These are phyloP conservation scores for Sporobolomyces roseus DNA, from an alignment of 768 basidiomycete genomes.

Conservation along the genomic window DNA sequence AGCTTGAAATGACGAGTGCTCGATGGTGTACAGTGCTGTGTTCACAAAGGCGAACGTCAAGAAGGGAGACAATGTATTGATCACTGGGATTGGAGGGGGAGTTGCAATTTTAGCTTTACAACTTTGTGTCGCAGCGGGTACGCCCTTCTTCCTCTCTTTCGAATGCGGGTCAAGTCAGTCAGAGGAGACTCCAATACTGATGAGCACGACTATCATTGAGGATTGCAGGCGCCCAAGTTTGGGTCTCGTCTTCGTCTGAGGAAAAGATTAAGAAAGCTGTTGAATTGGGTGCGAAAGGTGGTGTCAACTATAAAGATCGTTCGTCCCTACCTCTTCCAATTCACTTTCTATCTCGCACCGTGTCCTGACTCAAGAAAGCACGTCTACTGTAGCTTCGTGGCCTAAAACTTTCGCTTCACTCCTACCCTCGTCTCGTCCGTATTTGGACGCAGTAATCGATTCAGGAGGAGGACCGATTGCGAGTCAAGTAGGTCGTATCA, in stretches of 20 bases:
- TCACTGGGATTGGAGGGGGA: conserved; percentile 60
- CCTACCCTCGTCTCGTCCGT: conserved; percentile 48
- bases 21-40: conserved; percentile 56
- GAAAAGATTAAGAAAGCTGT: conserved; percentile 68
- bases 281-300: conserved; percentile 69
- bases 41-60: conserved; percentile 64
- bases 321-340: conserved; percentile 39
- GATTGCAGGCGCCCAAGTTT: conserved; percentile 58
- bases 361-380: not conserved
- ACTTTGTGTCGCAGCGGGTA: conserved; percentile 68
- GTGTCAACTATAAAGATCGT: conserved; percentile 69
- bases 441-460: conserved; percentile 64
- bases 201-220: not conserved
- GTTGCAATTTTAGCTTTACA: conserved; percentile 75
- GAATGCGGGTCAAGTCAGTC: not conserved
- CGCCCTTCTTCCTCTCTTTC: not conserved
- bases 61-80: conserved; percentile 66
- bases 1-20: not conserved
- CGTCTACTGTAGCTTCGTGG: conserved; percentile 28
- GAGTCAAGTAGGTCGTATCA: conserved; percentile 53
- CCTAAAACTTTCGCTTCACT: conserved; percentile 54
- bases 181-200: no score
- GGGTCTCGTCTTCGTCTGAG: conserved; percentile 62
- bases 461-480: conserved; percentile 67
- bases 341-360: not conserved